A percentile compares a stretch with the other conserved stretches of the same genome.
Evolutionary conservation across 1,284 basidiomycete species (phyloP).

Genomic region (Fomitopsis pinicola): DNA sequence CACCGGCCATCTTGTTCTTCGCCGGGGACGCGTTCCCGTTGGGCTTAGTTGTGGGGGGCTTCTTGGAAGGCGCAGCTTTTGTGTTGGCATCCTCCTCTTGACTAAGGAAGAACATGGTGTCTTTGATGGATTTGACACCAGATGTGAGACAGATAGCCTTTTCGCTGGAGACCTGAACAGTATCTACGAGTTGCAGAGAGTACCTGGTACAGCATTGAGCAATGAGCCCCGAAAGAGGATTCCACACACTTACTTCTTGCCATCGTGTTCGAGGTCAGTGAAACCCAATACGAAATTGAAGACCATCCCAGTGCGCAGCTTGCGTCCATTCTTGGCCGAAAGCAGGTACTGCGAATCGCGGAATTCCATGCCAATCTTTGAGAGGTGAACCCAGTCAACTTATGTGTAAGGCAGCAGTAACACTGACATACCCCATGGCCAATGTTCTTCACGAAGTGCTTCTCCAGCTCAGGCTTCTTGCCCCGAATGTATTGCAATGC

Average conservation of each 20-base stretch:
- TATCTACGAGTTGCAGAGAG: conserved; percentile 87
- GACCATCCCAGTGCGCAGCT: conserved; percentile 79
- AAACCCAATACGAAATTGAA: conserved; percentile 86
- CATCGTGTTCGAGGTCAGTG: conserved; percentile 75
- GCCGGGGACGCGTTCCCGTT: conserved; percentile 57
- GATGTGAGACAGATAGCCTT: conserved; percentile 77
- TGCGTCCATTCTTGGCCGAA: conserved; percentile 74
- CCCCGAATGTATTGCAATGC: conserved; percentile 71
- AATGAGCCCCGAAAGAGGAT: not conserved
- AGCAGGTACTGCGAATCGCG: conserved; percentile 86
- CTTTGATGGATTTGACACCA: conserved; percentile 78
- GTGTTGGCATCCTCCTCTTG: conserved; percentile 48
- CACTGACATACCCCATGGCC: conserved; percentile 72
- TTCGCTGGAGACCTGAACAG: conserved; percentile 73
- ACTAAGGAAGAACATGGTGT: conserved; percentile 85
- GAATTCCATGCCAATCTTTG: conserved; percentile 90
- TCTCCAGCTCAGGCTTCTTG: conserved; percentile 81
- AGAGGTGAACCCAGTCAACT: not conserved
- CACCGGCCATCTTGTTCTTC: conserved; percentile 74
- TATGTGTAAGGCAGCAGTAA: not conserved
- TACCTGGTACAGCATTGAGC: conserved; percentile 50
- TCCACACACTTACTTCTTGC: conserved; percentile 57
- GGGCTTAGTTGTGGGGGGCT: conserved; percentile 46
- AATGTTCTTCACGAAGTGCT: conserved; percentile 83
- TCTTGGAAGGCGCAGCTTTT: conserved; percentile 51